Evolutionary conservation across 768 basidiomycete species (phyloP).

Genomic region (Neoboletus magnificus): DNA sequence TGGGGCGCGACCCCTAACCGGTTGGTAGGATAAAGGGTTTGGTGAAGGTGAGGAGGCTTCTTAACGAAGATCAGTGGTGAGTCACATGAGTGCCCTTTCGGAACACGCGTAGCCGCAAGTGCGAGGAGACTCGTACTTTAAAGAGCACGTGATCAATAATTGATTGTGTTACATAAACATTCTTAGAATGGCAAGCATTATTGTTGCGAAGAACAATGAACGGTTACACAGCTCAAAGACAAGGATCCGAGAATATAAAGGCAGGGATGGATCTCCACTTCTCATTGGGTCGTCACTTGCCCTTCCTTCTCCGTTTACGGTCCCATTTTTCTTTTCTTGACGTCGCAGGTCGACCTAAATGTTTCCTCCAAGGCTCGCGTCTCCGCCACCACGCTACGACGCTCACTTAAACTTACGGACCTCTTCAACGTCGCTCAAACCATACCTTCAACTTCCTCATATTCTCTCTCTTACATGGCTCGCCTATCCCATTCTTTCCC

Average conservation of each 20-base stretch:
- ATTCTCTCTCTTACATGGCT: conserved; percentile 88
- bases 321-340: conserved; percentile 10
- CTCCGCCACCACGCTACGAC: conserved; percentile 59
- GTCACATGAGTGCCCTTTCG: too few species aligned
- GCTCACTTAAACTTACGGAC: conserved; percentile 36
- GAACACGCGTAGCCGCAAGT: too few species aligned
- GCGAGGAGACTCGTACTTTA: too few species aligned
- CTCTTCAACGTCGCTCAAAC: conserved; percentile 49
- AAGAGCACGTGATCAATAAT: neutral
- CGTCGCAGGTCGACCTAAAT: conserved; percentile 41
- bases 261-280: conserved; percentile 11
- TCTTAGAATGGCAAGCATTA: conserved; percentile 25
- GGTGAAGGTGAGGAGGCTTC: too few species aligned
- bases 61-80: too few species aligned
- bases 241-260: conserved; percentile 24
- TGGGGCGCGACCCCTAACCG: too few species aligned
- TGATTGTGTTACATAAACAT: conserved; percentile 5
- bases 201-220: conserved; percentile 32
- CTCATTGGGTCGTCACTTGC: conserved; percentile 12
- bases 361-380: conserved; percentile 29
- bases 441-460: conserved; percentile 81
- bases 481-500: conserved; percentile 85
- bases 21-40: too few species aligned
- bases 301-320: conserved; percentile 12
- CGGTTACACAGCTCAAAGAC: neutral